These are phyloP conservation scores for Cercospora sp. DNA, from an alignment of 2,329 filamentous ascomycete species.

Conservation along the genomic window DNA sequence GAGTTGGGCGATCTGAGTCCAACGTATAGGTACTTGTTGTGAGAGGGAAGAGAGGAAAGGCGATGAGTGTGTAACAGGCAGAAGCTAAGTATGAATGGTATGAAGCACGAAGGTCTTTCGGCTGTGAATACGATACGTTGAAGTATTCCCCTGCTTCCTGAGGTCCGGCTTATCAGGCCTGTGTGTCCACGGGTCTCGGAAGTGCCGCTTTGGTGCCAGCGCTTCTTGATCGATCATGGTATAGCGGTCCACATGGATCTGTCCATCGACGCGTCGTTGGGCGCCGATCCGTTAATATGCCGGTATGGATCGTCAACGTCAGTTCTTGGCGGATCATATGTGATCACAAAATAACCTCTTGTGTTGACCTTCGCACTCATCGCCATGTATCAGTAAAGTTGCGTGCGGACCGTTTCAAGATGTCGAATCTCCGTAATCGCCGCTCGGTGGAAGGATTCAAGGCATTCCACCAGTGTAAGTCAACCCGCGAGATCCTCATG, in stretches of 20 bases:
- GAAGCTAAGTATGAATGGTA: background rate
- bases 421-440: no score
- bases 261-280: background rate
- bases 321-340: background rate
- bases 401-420: no score
- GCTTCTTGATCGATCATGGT: background rate
- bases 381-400: no score
- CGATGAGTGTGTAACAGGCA: background rate
- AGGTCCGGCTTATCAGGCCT: background rate
- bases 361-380: no score
- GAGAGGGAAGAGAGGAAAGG: conserved; percentile 18
- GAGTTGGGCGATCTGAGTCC: conserved; percentile 62
- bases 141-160: background rate
- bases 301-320: background rate
- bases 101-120: background rate
- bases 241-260: background rate
- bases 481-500: no score
- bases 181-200: background rate
- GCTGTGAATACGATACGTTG: background rate
- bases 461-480: no score
- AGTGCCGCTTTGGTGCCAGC: background rate
- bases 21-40: conserved; percentile 61
- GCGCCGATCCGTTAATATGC: background rate
- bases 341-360: background rate
- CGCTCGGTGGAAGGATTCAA: no score